Base-by-base conservation (phyloP, 2,329 filamentous ascomycete species). In the Colletotrichum neosansevieriae region DNA sequence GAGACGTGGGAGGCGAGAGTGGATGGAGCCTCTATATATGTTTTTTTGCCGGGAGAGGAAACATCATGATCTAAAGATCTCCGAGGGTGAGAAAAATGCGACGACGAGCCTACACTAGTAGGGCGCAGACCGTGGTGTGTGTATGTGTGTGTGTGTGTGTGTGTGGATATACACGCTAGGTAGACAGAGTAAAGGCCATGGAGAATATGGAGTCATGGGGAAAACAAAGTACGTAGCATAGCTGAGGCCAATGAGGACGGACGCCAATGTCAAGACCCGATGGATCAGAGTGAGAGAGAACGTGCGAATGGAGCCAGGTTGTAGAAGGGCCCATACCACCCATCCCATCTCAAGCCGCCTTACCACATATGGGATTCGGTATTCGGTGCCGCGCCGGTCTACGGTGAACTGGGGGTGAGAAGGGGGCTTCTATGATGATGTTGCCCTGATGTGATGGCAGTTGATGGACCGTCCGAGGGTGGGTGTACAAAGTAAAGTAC, bases 301-400 rank as follows among this genome's bases (percentile, higher is more conserved):
- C 59, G 38, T 54, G 49, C 59, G 38, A 3, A 49, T 49, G 45
- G 45, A 24, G 19, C 5, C 42, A 49, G 17, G 17, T 17, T 44
- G 53, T 36, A 19, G 7, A 7, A 29, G 29, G 29, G 59, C 42
- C 12, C 21, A 13, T 51, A 13, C 10, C 44, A 9, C 53, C n/a
- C 38, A 29, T 44, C 32, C 19, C 63, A 49, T 62, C 42, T 62
- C 58, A 62, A 32, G n/a, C 34, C 21, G 42, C 47, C 12, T 9
- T 36, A 38, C 49, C 38, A 51, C 36, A 63, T 63, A 38, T 63
- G 64, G 64, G 53, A 58, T 63, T 63, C 51, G 59, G 64, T 63
- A 45, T 67, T 63, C 64, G 44, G 59, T 63, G 64, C 51, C 64
- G 64, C 51, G 51, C 24, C 53, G 44, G 59, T 67, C 44, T 50